Evolutionary conservation across 352 stramenopile species (phyloP).

Genomic region (Phytophthora crassamura): DNA sequence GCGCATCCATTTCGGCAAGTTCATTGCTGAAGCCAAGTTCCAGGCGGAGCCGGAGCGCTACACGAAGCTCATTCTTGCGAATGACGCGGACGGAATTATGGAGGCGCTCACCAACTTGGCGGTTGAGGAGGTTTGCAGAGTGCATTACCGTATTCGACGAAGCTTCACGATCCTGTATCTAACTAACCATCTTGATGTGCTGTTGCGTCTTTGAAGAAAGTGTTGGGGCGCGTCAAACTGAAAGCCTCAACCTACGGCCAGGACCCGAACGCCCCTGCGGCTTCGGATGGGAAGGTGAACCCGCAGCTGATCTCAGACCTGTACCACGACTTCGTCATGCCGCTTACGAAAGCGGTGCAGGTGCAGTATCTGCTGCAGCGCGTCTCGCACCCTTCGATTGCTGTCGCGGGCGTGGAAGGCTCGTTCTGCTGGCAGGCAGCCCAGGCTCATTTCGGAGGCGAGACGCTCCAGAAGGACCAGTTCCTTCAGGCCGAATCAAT

Average conservation of each 20-base stretch:
- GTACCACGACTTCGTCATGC: conserved; percentile 98
- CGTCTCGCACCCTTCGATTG: conserved; percentile 79
- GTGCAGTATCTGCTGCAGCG: conserved; percentile 92
- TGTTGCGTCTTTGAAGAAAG: conserved; percentile 53
- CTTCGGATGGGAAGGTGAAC: conserved; percentile 91
- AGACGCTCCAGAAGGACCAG: conserved; percentile 51
- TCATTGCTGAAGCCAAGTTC: conserved; percentile 98
- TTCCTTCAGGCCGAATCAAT: conserved; percentile 68
- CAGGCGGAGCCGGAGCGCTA: conserved; percentile 91
- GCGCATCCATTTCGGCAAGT: conserved; percentile 99
- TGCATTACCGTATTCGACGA: neutral
- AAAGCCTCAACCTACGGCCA: conserved; percentile 98
- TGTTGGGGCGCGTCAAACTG: conserved; percentile 92
- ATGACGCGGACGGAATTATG: conserved; percentile 97
- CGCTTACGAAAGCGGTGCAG: conserved; percentile 99
- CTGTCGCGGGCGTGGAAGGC: conserved; percentile 67
- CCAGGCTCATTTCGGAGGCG: conserved; percentile 68
- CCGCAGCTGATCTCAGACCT: conserved; percentile 96
- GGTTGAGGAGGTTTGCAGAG: conserved; percentile 89
- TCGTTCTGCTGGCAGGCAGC: conserved; percentile 84
- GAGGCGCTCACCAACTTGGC: conserved; percentile 93
- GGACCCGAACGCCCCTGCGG: conserved; percentile 63
- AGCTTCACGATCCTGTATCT: too few relatives aligned
- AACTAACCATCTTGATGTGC: conserved; percentile 9
- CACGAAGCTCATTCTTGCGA: conserved; percentile 91